A percentile compares a stretch with the other conserved stretches of the same genome.
Conservation (phyloP, 805 yeast species). For the Candida jianshihensis region DNA sequence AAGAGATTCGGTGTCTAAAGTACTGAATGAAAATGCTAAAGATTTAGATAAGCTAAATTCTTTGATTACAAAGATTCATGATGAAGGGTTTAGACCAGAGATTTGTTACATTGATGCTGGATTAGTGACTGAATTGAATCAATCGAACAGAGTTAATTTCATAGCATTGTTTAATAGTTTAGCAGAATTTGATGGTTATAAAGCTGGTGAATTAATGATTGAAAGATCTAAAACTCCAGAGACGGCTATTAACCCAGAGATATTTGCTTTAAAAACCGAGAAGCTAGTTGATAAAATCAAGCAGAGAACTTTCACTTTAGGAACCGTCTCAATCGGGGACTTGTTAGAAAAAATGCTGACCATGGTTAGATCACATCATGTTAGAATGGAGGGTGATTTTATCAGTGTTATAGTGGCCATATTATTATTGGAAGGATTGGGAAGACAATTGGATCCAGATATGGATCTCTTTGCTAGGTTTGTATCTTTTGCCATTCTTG, state of each 20-base stretch:
- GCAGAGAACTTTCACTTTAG: constrained; percentile 84
- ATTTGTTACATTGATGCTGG: constrained; percentile 92
- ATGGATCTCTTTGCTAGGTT: constrained; percentile 94
- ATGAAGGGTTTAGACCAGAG: constrained; percentile 70
- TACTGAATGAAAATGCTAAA: constrained; percentile 8
- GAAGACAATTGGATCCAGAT: constrained; percentile 88
- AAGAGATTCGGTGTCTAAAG: constrained; percentile 19
- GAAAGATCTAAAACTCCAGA: constrained; percentile 94
- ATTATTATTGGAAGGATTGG: constrained; percentile 86
- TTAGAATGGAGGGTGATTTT: constrained; percentile 95
- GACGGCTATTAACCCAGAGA: constrained; percentile 75
- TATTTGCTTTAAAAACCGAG: constrained; percentile 84
- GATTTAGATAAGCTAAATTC: constrained; percentile 37
- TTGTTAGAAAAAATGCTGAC: constrained; percentile 76
- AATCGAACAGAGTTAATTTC: constrained; percentile 72
- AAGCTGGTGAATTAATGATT: constrained; percentile 92
- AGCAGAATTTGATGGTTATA: constrained; percentile 88
- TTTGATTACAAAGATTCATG: constrained; percentile 38
- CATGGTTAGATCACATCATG: constrained; percentile 93
- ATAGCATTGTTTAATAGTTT: constrained; percentile 83
- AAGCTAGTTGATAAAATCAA: constrained; percentile 74
- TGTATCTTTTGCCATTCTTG: constrained; percentile 43
- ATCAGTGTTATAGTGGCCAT: constrained; percentile 94
- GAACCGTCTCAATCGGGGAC: constrained; percentile 89
- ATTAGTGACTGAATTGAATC: constrained; percentile 81